Base-by-base conservation (phyloP, 73 alveolate species). In the Paramecium bursaria region DNA sequence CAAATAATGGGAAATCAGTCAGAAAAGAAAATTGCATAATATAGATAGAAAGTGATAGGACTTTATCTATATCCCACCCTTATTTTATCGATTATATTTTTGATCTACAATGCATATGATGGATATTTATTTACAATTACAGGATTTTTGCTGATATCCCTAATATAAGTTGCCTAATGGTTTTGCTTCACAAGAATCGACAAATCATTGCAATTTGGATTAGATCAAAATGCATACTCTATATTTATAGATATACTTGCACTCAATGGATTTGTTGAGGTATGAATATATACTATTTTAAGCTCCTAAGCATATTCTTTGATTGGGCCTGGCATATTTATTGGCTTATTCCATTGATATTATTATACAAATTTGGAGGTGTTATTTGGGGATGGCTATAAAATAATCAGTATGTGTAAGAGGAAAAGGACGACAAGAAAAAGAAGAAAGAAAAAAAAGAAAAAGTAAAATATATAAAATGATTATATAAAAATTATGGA, bases 301-400 rank as follows among this genome's bases (percentile, higher is more conserved):
- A 67, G 82, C 27, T 67, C 22, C 60, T 53, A 19, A 67, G 82
- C 14, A 31, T 11, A 67, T 14, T 67, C 3, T 15, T 42, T 33
- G 82, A 67, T 13, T 33, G 19, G 2, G 26, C 44, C 11, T 67
- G 82, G 82, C 44, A 67, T 67, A 57, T 53, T 2, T 67, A 67
- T 39, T 42, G 53, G 55, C 33, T 67, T 39, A 31, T 67, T 1
- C 82, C 82, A 35, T n/a, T 31, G 44, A 35, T 67, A 67, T 15
- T 67, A 14, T 19, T 67, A n/a, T 67, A 67, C 22, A 67, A 67
- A 39, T 53, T 53, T 0, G 49, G 57, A 3, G 13, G 1, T 10
- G 27, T 67, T 25, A 27, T 67, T 9, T 67, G 82, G 82, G 82
- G 82, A 13, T 67, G 82, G 82, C 44, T 67, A 35, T 19, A 67